Evolutionary conservation across 495 filamentous ascomycete species (phyloP), one percentile per base, ranked within the genome.

Genomic region (Aspergillus homomorphus): DNA sequence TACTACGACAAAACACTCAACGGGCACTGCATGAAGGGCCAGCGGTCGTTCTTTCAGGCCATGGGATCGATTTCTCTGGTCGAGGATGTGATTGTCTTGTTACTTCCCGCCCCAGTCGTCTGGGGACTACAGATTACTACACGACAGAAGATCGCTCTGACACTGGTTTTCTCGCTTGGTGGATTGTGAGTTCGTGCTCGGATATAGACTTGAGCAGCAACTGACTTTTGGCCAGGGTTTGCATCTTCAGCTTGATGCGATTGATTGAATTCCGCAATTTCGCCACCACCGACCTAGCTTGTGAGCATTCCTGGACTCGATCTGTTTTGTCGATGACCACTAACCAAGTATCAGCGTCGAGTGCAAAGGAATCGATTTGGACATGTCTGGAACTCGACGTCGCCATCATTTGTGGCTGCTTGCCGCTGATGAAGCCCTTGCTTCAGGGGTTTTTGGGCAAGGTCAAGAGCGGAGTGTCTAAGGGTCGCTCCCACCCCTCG

Each of bases 331-430:
- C 21, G 22, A 48, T 41, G 44, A 23, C 50, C 22, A 8, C 16
- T 49, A 50, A 42, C 49, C 22, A 12, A 4, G 2, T 5, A 0
- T 20, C 42, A 64, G 62, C 57, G 1, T 60, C 62, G 22, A 60
- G 55, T 57, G 73, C 77, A 16, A 69, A 73, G 30, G 69, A 71
- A 12, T 78, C 77, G 0, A 72, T 70, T 53, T 82, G 79, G 79
- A 76, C 74, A 16, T 68, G 72, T 38, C 67, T 73, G 38, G 79
- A 82, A 62, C 59, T 79, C 8, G 73, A 72, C 63, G 71, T 74
- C 2, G 77, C 75, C 33, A 76, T 80, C 30, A 73, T 70, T 49
- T 79, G 74, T 54, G 70, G 70, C 23, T 80, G 74, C 55, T 68
- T 81, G 3, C 74, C 78, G 12, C 67, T 73, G 62, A 48, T 70